Conservation (phyloP, 1,284 basidiomycete genomes). For the Phlebopus sp. region DNA sequence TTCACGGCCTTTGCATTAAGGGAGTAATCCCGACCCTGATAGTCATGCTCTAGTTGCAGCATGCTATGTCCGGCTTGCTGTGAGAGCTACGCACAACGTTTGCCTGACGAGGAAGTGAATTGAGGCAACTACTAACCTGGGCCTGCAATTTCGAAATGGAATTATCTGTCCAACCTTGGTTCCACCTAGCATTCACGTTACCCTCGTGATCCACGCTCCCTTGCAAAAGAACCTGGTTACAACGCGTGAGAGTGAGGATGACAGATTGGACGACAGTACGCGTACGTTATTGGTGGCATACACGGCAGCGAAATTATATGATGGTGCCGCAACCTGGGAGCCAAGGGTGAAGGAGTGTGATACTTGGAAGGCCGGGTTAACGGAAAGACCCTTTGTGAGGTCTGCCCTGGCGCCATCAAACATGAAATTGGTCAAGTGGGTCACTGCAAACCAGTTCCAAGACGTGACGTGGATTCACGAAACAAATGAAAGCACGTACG, state of each 20-base stretch:
- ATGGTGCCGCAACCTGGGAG: conserved; percentile 70
- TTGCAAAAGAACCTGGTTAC: conserved; percentile 80
- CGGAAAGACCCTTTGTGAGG: conserved; percentile 90
- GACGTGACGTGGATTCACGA: conserved; percentile 12
- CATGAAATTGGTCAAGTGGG: conserved; percentile 90
- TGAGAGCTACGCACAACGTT: conserved; percentile 47
- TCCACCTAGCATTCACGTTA: conserved; percentile 85
- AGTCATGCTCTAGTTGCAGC: conserved; percentile 94
- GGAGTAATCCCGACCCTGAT: conserved; percentile 85
- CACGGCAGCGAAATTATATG: conserved; percentile 94
- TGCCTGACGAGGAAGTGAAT: conserved; percentile 9
- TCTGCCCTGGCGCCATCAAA: conserved; percentile 98
- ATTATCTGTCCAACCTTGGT: conserved; percentile 82
- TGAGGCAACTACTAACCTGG: conserved; percentile 57
- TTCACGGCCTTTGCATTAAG: conserved; percentile 91
- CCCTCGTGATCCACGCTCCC: conserved; percentile 94
- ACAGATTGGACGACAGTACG: conserved; percentile 4
- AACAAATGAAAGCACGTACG: conserved; percentile 44
- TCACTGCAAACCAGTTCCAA: conserved; percentile 49
- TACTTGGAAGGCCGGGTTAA: conserved; percentile 96
- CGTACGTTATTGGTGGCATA: conserved; percentile 84
- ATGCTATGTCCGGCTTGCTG: conserved; percentile 78
- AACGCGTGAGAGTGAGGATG: conserved; percentile 16
- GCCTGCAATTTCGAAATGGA: conserved; percentile 88
- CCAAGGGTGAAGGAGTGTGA: conserved; percentile 94